Percentiles rank a stretch among this genome's conserved stretches.
These are phyloP conservation scores for Parmelia sp. DNA, from an alignment of 495 filamentous ascomycete genomes.

Conservation along the genomic window DNA sequence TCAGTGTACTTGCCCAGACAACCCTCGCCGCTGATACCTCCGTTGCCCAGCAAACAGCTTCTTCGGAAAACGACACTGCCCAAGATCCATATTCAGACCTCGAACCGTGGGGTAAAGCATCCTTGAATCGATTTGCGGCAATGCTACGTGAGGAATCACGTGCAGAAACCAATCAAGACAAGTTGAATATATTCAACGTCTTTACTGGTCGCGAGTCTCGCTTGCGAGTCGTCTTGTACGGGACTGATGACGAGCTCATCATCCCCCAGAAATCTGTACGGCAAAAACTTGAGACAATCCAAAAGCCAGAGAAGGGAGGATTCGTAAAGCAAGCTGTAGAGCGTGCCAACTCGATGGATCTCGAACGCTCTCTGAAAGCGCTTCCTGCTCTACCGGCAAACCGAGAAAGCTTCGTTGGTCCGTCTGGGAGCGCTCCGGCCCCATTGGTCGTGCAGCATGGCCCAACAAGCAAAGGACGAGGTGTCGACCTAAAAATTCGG, in stretches of 20 bases:
- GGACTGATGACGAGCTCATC: slow-evolving; percentile 37
- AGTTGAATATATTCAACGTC: slow-evolving; percentile 46
- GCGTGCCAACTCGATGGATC: slow-evolving; percentile 18
- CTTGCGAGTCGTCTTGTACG: slow-evolving; percentile 48
- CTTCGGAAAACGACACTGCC: slow-evolving; percentile 7
- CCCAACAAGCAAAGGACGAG: background rate
- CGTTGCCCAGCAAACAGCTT: background rate
- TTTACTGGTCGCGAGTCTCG: slow-evolving; percentile 48
- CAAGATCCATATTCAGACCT: slow-evolving; percentile 45
- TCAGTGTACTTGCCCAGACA: background rate
- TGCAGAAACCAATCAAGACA: slow-evolving; percentile 45
- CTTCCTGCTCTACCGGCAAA: slow-evolving; percentile 26
- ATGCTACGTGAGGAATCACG: slow-evolving; percentile 50
- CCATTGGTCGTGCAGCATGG: slow-evolving; percentile 8
- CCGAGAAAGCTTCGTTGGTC: slow-evolving; percentile 14
- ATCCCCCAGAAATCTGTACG: slow-evolving; percentile 19
- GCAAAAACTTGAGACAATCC: slow-evolving; percentile 13
- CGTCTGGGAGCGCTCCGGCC: slow-evolving; percentile 2
- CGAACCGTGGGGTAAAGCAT: slow-evolving; percentile 49
- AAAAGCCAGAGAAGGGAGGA: slow-evolving; percentile 19
- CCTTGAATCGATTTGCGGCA: slow-evolving; percentile 45
- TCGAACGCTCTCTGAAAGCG: slow-evolving; percentile 22
- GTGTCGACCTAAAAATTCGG: background rate
- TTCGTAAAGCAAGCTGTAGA: slow-evolving; percentile 20
- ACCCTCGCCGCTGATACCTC: background rate